Evolutionary conservation across 2,329 filamentous ascomycete species (phyloP).

Genomic region (Penicillium sumatraense): DNA sequence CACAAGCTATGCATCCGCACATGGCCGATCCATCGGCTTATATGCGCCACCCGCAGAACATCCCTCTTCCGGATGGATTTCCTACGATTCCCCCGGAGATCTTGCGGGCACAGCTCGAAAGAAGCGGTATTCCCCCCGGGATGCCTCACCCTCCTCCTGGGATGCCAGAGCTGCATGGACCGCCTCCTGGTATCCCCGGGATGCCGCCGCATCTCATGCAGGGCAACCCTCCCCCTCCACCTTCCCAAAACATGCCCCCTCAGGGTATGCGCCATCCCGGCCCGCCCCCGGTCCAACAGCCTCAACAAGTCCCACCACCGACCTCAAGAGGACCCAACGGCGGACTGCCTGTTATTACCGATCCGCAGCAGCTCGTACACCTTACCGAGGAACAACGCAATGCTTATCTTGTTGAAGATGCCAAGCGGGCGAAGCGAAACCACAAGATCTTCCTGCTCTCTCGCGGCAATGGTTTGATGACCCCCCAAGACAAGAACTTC

Average conservation of each 20-base stretch:
- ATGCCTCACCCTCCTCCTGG: slow-evolving; percentile 44
- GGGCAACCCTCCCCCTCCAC: slow-evolving; percentile 69
- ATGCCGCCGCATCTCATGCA: slow-evolving; percentile 78
- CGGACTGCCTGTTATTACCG: slow-evolving; percentile 62
- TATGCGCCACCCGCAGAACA: slow-evolving; percentile 37
- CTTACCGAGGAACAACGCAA: slow-evolving; percentile 84
- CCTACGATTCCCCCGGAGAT: slow-evolving; percentile 49
- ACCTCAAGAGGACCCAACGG: slow-evolving; percentile 39
- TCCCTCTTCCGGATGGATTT: slow-evolving; percentile 39
- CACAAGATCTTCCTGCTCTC: slow-evolving; percentile 96
- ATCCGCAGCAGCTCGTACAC: slow-evolving; percentile 74
- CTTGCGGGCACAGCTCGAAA: slow-evolving; percentile 49
- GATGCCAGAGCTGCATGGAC: slow-evolving; percentile 47
- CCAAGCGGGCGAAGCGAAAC: slow-evolving; percentile 92
- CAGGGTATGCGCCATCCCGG: slow-evolving; percentile 40
- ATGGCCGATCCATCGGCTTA: slow-evolving; percentile 34
- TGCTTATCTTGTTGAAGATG: slow-evolving; percentile 85
- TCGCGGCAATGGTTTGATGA: slow-evolving; percentile 97
- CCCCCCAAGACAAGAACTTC: slow-evolving; percentile 98
- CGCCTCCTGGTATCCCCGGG: slow-evolving; percentile 52
- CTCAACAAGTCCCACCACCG: slow-evolving; percentile 41
- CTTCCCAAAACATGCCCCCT: slow-evolving; percentile 51
- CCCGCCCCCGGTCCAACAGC: slow-evolving; percentile 41
- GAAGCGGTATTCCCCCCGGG: slow-evolving; percentile 42
- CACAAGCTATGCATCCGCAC: slow-evolving; percentile 33